Conservation (phyloP, 306 rosid species). For the Ormosia emarginata region DNA sequence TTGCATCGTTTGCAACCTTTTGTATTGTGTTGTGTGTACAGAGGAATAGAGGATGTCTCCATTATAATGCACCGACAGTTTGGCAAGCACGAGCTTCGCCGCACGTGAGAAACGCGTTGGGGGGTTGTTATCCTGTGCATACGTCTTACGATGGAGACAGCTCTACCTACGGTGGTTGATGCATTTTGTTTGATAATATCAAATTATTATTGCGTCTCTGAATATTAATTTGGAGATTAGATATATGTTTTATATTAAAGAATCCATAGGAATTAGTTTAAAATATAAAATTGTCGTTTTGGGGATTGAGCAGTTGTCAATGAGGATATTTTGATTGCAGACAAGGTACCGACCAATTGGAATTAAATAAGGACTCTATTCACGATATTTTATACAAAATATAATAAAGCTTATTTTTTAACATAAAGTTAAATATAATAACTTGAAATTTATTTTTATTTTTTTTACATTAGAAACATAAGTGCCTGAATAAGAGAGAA, state of each 20-base stretch:
- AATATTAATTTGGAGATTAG: neutral
- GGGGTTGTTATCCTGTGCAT: conserved; percentile 23
- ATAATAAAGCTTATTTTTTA: neutral
- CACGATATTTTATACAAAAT: neutral
- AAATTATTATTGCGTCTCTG: neutral
- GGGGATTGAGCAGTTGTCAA: conserved; percentile 15
- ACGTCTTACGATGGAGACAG: conserved; percentile 39
- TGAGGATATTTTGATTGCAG: conserved; percentile 29
- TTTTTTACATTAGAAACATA: neutral
- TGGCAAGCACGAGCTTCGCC: conserved; percentile 26
- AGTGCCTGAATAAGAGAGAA: neutral
- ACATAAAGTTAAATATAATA: neutral
- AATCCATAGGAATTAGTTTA: neutral
- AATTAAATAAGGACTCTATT: conserved; percentile 3
- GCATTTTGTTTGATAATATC: neutral
- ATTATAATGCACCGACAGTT: conserved; percentile 49
- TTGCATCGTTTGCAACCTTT: neutral
- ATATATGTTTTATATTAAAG: neutral
- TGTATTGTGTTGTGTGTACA: neutral
- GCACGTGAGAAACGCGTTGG: conserved; percentile 35
- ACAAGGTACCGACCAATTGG: conserved; percentile 47
- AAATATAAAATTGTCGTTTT: neutral
- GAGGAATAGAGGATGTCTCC: neutral
- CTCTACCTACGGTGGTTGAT: conserved; percentile 41
- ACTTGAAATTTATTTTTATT: neutral